Evolutionary conservation across 805 yeast genomes (phyloP), one percentile per base, ranked within the genome.

Genomic region (Candida sanyiensis): DNA sequence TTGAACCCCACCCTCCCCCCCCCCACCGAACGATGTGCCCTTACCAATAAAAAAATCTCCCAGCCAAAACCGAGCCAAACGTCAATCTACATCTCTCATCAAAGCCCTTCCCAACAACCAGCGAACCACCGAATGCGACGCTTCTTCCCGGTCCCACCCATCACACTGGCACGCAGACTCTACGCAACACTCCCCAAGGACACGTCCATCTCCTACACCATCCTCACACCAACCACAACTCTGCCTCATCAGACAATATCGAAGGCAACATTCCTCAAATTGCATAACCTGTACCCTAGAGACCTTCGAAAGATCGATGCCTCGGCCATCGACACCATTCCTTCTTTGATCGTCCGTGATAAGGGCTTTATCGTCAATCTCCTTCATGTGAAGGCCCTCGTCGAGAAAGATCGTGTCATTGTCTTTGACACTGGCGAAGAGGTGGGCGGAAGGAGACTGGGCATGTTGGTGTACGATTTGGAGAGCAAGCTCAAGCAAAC

Each of bases 321-420:
- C 41, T 82, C 84, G 24, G 70, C 80, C 19, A 69, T 82, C 39
- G 95, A 87, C 59, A 85, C 90, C 16, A 89, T 89, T 3, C 98
- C 98, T 0, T 77, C 87, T 15, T 82, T 93, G 33, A 79, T 89
- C 43, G 87, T 88, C 17, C 72, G 97, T 43, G 76, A 76, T 45
- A 38, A 75, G 63, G 82, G 94, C 37, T 83, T 90, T 15, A 65
- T 93, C 38, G 77, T 93, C 35, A 89, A 88, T 56, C 62, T 93
- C 53, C 63, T 93, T 27, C 93, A 89, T 57, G 87, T 93, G 35
- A 83, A 93, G 48, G 97, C 97, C 1, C 68, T 93, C 33, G 76
- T 93, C n/a, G 84, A 83, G 51, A 71, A 75, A 29, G 86, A 90
- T 51, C 66, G 72, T 46, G 94, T 93, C 8, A 72, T 84, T 62